A percentile compares a stretch with the other conserved stretches of the same genome.
Conservation (phyloP, 1,284 basidiomycete genomes). For the Takashimella tepidaria region DNA sequence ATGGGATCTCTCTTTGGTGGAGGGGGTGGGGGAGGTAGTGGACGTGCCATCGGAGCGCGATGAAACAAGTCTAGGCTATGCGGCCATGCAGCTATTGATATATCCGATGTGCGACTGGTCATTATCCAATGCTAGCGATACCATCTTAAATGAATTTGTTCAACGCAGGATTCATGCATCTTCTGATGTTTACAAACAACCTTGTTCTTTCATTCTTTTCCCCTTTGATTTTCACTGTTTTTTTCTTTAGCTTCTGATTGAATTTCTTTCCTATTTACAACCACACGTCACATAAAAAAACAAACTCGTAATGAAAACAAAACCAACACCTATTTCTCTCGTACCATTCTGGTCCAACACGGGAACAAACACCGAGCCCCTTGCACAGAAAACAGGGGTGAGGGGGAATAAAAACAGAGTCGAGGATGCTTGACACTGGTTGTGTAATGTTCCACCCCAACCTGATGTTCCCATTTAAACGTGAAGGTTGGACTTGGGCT, state of each 20-base stretch:
- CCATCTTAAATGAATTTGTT: too few species aligned
- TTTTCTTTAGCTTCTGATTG: neutral
- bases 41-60: slow-evolving; percentile 9
- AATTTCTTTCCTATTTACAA: neutral
- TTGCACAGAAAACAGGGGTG: too few species aligned
- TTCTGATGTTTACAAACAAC: neutral
- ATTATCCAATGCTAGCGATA: too few species aligned
- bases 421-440: too few species aligned
- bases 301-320: neutral
- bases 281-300: neutral
- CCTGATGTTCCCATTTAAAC: slow-evolving; percentile 8
- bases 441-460: too few species aligned
- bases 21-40: slow-evolving; percentile 43
- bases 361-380: neutral
- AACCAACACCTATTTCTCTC: neutral
- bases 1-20: slow-evolving; percentile 75
- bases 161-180: neutral
- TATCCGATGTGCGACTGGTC: too few species aligned
- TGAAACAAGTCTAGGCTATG: too few species aligned
- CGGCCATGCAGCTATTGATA: too few species aligned
- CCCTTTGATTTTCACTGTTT: too few species aligned
- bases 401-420: too few species aligned
- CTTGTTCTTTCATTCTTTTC: too few species aligned
- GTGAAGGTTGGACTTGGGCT: slow-evolving; percentile 33
- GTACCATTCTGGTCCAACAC: neutral